A percentile compares a stretch with the other conserved stretches of the same genome.
Conservation (phyloP, 371 early-diverging fungal species). For the Entomophthora muscae region DNA sequence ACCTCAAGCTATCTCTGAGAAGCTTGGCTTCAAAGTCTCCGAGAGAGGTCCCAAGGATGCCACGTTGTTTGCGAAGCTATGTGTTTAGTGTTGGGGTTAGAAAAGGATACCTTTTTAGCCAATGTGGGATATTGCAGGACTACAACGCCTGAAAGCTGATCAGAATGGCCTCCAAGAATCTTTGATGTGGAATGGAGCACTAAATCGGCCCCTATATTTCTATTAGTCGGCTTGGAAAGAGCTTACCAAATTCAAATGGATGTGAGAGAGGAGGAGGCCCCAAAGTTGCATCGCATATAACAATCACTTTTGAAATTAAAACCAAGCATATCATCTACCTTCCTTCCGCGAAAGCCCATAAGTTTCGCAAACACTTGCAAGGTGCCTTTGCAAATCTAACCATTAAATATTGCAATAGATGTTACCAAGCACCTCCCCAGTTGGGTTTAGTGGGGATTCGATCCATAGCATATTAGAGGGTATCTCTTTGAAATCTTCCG, state of each 20-base stretch:
- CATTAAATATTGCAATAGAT: background rate
- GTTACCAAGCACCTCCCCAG: background rate
- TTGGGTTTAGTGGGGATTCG: background rate
- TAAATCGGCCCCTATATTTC: background rate
- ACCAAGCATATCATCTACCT: slow-evolving; percentile 2
- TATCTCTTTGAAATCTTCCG: too few species aligned
- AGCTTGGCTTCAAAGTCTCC: background rate
- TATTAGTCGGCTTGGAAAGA: background rate
- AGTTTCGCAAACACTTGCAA: background rate
- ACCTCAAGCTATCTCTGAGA: background rate
- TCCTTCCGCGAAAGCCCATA: background rate
- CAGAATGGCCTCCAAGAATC: background rate
- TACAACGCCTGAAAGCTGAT: background rate
- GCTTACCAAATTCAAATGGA: background rate
- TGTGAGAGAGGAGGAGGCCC: background rate
- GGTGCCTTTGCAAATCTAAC: background rate
- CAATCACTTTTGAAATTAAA: background rate
- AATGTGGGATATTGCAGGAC: background rate
- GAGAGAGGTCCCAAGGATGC: background rate
- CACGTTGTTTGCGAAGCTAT: background rate
- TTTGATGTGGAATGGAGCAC: background rate
- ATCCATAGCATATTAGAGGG: too few species aligned
- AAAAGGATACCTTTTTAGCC: background rate
- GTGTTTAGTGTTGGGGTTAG: background rate
- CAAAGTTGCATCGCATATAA: background rate